Evolutionary conservation across 108 stramenopile genomes (phyloP), one percentile per base, ranked within the genome.

Genomic region (Nitzschia putrida): DNA sequence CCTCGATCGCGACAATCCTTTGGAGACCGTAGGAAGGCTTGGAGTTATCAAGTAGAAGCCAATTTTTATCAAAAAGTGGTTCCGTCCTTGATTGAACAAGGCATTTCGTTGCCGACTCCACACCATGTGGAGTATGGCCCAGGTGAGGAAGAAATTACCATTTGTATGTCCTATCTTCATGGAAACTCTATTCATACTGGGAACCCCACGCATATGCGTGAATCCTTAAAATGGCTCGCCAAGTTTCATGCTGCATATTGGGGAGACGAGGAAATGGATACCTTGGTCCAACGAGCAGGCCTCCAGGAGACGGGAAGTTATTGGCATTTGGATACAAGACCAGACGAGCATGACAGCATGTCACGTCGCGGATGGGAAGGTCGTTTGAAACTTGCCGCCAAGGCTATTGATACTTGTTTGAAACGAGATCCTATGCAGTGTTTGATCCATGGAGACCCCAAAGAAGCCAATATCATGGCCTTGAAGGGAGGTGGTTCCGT

Each of bases 261-360:
- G 91, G 80, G 76, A 23, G 20, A 23, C 2, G 52, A 54, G 11
- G 61, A 53, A 0, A 57, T 61, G 11, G 80, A 85, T 58, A 47
- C 59, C 1, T 43, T 79, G 11, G 83, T 80, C 0, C 0, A 60
- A 23, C 40, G 23, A 7, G 56, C 41, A 11, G 68, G 75, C 20
- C 51, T 89, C n/a, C 87, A 87, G 44, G 64, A 74, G 34, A 51
- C 72, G 38, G 88, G 86, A 8, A 80, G 73, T 16, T 89, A 89
- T 68, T 88, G 91, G 91, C 76, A 92, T 68, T 63, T 92, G 21
- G 88, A 88, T 23, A 92, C 91, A 0, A 77, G 91, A 23, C 82
- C 87, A 8, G 78, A 87, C 23, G 91, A 92, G 74, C 79, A 85
- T 61, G 80, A 77, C 10, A 38, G 52, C 50, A 92, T 92, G 87